A percentile compares a stretch with the other conserved stretches of the same genome.
phyloP scores from a whole-genome alignment of 2,329 filamentous ascomycete species.

The Phaeosphaeria sp. region DNA sequence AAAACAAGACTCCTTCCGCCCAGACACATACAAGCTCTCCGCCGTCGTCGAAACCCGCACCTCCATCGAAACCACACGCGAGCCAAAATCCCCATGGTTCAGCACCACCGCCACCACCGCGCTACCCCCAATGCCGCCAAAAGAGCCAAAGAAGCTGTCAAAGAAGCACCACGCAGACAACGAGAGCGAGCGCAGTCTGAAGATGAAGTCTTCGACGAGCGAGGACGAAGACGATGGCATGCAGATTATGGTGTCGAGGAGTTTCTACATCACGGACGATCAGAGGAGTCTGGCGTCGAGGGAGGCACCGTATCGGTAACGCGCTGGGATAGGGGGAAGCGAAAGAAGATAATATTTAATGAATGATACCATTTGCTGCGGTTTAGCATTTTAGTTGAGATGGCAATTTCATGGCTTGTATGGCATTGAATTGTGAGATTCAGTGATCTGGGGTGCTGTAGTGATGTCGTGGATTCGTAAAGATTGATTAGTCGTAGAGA shows the following conservation, averaged over 20 bases:
- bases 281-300: slow-evolving; percentile 21
- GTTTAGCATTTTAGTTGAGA: too few relatives aligned
- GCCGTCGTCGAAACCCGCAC: slow-evolving; percentile 21
- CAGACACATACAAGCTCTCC: slow-evolving; percentile 31
- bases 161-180: slow-evolving; percentile 18
- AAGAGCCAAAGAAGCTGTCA: slow-evolving; percentile 14
- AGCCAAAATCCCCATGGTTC: slow-evolving; percentile 14
- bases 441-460: too few relatives aligned
- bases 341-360: not conserved
- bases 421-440: too few relatives aligned
- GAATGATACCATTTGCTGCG: not conserved
- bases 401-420: too few relatives aligned
- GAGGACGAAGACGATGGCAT: slow-evolving; percentile 30
- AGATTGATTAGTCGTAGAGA: too few relatives aligned
- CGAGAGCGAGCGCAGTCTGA: slow-evolving; percentile 34
- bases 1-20: slow-evolving; percentile 7
- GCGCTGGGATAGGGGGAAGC: not conserved
- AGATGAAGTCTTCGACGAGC: slow-evolving; percentile 18
- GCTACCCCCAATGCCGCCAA: slow-evolving; percentile 6
- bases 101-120: slow-evolving; percentile 19
- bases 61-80: slow-evolving; percentile 17
- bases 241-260: slow-evolving; percentile 41
- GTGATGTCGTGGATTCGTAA: too few relatives aligned
- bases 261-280: slow-evolving; percentile 40
- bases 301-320: not conserved